Base-by-base conservation (phyloP, 331 rosid genomes). In the Pyracantha coccinea region DNA sequence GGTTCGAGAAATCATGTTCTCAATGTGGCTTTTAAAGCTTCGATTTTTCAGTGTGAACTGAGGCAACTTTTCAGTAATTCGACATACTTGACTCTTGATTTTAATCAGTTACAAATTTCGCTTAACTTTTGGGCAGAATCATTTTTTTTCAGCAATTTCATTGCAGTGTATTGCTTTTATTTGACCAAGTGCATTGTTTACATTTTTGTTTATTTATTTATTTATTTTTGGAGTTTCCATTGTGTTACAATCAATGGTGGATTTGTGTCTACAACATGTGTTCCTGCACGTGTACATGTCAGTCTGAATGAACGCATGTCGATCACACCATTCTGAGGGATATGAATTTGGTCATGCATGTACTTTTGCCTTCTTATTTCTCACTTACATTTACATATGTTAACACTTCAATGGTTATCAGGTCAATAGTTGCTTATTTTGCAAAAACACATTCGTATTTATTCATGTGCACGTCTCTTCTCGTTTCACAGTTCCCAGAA, bases 401-500 rank as follows among this genome's bases (percentile, higher is more conserved):
- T 10, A 41, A 41, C 47, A 4, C 62, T 21, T 57, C 52, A 59
- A 11, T 20, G 4, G 9, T 60, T 31, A 23, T 79, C 15, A 29
- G 64, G 20, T 25, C 66, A 60, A 25, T 25, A 8, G 41, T 66
- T 59, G 58, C 15, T 64, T 61, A 69, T 52, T 29, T 61, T 32
- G 73, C 76, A 59, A 57, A 63, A 55, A 60, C 58, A 35, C 52
- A 27, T 61, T 72, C 57, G 47, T 24, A 72, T 47, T 77, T 80
- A 69, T 44, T 63, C 45, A 13, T 79, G 66, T 76, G 85, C 69
- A 20, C 20, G 19, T 23, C 15, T 81, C 55, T 68, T 58, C 61
- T 24, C 75, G 20, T 65, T 6, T 77, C 66, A 29, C 97, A 94
- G 97, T 82, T 95, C 72, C 99, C 99, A 8, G 90, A 83, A 83